Evolutionary conservation across 2,329 filamentous ascomycete genomes (phyloP), one percentile per base, ranked within the genome.

Genomic region (Dryadomyces quercus-mongolicae): DNA sequence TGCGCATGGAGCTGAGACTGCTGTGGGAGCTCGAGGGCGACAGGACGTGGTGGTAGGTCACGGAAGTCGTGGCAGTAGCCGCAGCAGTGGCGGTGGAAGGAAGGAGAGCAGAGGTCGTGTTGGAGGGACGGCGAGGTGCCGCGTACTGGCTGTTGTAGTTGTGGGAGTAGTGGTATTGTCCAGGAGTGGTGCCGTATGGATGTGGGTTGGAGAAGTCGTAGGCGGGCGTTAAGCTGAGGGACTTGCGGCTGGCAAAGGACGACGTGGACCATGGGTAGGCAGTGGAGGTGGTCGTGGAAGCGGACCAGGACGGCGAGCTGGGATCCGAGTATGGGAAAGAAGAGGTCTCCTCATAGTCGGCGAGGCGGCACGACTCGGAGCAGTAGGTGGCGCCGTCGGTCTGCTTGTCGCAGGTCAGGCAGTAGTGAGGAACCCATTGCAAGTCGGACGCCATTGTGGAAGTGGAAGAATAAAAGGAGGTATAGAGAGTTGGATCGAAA

Each of bases 401-500:
- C 72, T 94, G 88, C 72, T 86, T 85, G 73, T 96, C 91, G 75
- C 91, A 96, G 74, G 86, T 84, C 63, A 96, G 82, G 77, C 91
- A 96, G 80, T 89, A 95, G 71, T 94, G 85, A 69, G 86, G 88
- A 63, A 87, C 87, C 89, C 91, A 95, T 38, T 60, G 49, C 65
- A 74, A 70, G 61, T 80, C 77, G 67, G 76, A 74, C 75, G 80
- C 80, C 61, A 66, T 71, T 66, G 58, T 53, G 54, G 54, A 12
- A 22, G 48, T 36, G 21, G 43, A 31, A 25, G 18, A 13, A n/a
- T n/a, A 47, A 20, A 25, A 47, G 5, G 22, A 36, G 22, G 47
- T 36, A 16, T n/a, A n/a, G n/a, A n/a, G 15, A 36, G 21, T 18
- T 9, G 18, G 34, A 18, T n/a, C 20, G 40, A 13, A 51, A 25